Evolutionary conservation across 2,329 filamentous ascomycete genomes (phyloP).

Genomic region (Monosporascus sp.): DNA sequence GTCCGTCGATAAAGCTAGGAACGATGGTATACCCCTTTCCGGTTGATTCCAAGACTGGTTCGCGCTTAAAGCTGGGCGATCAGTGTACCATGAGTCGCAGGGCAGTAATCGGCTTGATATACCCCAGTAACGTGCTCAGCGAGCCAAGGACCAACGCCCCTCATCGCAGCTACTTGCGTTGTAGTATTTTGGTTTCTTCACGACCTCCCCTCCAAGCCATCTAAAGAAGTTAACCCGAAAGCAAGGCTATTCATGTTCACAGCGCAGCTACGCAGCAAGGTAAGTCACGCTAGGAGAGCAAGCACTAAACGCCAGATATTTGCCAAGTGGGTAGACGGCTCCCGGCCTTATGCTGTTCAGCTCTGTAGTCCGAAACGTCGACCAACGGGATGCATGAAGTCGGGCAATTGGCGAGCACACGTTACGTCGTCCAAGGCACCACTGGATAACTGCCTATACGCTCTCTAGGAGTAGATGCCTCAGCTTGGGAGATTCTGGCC

Average conservation of each 20-base stretch:
- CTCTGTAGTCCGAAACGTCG: not conserved
- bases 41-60: conserved; percentile 7
- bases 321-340: not conserved
- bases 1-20: not conserved
- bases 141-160: conserved; percentile 14
- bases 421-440: not conserved
- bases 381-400: not conserved
- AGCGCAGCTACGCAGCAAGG: not conserved
- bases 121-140: conserved; percentile 12
- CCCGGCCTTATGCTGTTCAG: not conserved
- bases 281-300: not conserved
- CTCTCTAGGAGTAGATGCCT: not conserved
- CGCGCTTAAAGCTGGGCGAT: conserved; percentile 10
- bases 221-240: conserved; percentile 4
- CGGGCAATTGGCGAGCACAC: not conserved
- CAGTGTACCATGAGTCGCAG: conserved; percentile 2
- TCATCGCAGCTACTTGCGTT: not conserved
- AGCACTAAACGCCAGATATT: not conserved
- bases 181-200: conserved; percentile 1
- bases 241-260: conserved; percentile 6
- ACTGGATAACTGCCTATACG: not conserved
- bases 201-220: not conserved
- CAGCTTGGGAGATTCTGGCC: not conserved
- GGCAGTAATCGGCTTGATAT: conserved; percentile 18
- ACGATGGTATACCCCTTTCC: conserved; percentile 8